Conservation (phyloP, 2,329 filamentous ascomycete genomes). For the Talaromyces sp. region DNA sequence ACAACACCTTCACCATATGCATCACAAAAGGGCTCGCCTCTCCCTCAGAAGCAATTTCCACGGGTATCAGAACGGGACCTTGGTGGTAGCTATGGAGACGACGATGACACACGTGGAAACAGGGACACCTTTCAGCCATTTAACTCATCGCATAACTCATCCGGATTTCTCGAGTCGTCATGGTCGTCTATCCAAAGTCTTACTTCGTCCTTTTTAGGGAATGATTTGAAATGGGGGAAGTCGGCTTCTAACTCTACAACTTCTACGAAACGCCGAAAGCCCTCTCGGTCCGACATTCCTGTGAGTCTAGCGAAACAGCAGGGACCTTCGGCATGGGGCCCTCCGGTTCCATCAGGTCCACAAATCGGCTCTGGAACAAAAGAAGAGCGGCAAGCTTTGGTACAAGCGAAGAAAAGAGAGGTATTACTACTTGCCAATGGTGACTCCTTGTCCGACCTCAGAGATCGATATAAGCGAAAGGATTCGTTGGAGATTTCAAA, state of each 20-base stretch:
- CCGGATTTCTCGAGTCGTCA: conserved; percentile 44
- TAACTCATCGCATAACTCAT: conserved; percentile 13
- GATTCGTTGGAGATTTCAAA: conserved; percentile 40
- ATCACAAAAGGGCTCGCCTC: conserved; percentile 37
- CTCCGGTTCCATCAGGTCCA: conserved; percentile 30
- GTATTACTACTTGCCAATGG: conserved; percentile 44
- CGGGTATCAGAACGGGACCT: conserved; percentile 24
- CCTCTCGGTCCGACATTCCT: conserved; percentile 36
- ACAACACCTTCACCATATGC: conserved; percentile 40
- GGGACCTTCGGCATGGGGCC: conserved; percentile 41
- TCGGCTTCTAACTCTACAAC: conserved; percentile 27
- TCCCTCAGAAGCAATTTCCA: conserved; percentile 39
- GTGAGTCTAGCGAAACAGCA: conserved; percentile 26
- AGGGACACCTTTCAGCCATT: conserved; percentile 23
- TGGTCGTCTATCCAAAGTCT: conserved; percentile 50
- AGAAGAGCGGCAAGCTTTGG: conserved; percentile 45
- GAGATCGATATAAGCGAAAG: conserved; percentile 44
- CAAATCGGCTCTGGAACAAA: conserved; percentile 39
- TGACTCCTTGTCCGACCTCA: conserved; percentile 34
- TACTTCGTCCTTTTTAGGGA: conserved; percentile 49
- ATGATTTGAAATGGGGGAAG: conserved; percentile 31
- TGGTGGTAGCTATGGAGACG: conserved; percentile 22
- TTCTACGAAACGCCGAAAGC: conserved; percentile 33
- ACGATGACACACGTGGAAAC: conserved; percentile 25
- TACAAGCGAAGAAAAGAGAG: conserved; percentile 50